Base-by-base conservation (phyloP, 2,329 filamentous ascomycete species). In the Ophiostoma angusticollis region DNA sequence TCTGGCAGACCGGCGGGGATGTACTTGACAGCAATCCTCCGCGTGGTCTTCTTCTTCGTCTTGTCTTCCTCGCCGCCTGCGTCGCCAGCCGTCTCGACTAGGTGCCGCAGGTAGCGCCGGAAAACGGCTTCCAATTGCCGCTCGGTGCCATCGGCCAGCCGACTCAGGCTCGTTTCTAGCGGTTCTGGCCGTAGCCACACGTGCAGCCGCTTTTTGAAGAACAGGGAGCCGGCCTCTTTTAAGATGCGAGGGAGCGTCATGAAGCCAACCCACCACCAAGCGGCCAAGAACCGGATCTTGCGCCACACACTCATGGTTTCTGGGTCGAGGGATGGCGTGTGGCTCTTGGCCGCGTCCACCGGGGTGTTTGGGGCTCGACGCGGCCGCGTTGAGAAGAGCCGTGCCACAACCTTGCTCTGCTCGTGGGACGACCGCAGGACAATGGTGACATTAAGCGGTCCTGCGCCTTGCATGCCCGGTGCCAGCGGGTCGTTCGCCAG, bases 251-350 rank as follows among this genome's bases (percentile, higher is more conserved):
- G 77, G 46, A 78, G 74, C 0, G 78, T 82, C 18, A 70, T 59
- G 21, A 83, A 64, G 2, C 74, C 76, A 9, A 80, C 70, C 77
- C 76, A 81, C 63, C 70, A 77, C 77, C 78, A 84, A 2, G 53
- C 51, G 3, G 53, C 41, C 4, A 80, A 46, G 44, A 80, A 76
- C 4, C 31, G 47, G 0, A 59, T 16, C 40, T 63, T 72, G 6
- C 65, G 57, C 27, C 55, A 39, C 0, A 54, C n/a, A 1, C 54
- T 59, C 53, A 79, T 60, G 0, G 50, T 49, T 0, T 49, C 50
- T 0, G 75, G 68, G 34, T 80, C 65, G 6, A 74, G 29, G 9
- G 35, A 25, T n/a, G n/a, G n/a, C n/a, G n/a, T n/a, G n/a, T n/a
- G n/a, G n/a, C n/a, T n/a, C n/a, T n/a, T n/a, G n/a, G n/a, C n/a